phyloP scores from a whole-genome alignment of 352 stramenopile genomes.

The Phytophthora tubulina region DNA sequence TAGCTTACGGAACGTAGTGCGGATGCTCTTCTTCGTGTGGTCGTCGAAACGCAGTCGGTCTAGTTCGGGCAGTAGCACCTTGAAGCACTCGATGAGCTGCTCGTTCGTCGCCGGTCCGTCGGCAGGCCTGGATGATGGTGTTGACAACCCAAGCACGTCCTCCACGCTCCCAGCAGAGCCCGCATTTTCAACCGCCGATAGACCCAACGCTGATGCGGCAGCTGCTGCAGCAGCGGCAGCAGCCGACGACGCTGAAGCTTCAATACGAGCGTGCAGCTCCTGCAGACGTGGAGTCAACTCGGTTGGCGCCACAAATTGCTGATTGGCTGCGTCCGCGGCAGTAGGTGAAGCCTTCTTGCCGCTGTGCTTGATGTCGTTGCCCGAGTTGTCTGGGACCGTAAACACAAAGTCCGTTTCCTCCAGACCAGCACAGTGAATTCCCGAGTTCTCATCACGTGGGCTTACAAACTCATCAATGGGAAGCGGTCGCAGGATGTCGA shows the following conservation, averaged over 20 bases:
- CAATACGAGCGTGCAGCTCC: conserved; percentile 49
- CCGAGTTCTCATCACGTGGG: conserved; percentile 52
- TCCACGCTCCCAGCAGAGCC: conserved; percentile 35
- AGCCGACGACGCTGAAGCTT: conserved; percentile 38
- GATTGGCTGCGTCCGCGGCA: conserved; percentile 20
- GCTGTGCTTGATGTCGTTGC: conserved; percentile 29
- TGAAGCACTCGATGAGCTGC: conserved; percentile 60
- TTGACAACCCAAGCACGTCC: conserved; percentile 57
- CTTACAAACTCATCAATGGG: conserved; percentile 63
- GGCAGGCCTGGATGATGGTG: conserved; percentile 16
- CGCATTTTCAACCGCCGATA: conserved; percentile 30
- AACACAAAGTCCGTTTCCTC: conserved; percentile 58
- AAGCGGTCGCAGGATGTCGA: conserved; percentile 52
- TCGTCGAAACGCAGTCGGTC: conserved; percentile 67
- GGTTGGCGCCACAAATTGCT: conserved; percentile 13
- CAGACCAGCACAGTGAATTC: conserved; percentile 53
- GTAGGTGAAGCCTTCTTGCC: conserved; percentile 37
- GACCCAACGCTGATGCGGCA: conserved; percentile 22
- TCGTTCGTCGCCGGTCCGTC: conserved; percentile 51
- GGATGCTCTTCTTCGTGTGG: conserved; percentile 69
- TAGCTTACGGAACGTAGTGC: conserved; percentile 56
- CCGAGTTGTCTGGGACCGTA: conserved; percentile 43
- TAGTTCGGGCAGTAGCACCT: conserved; percentile 57
- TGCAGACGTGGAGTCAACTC: conserved; percentile 50
- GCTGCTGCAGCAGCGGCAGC: conserved; percentile 20